Evolutionary conservation across 202 grass and related monocot genomes (phyloP).

Genomic region (Brachypodium distachyon): DNA sequence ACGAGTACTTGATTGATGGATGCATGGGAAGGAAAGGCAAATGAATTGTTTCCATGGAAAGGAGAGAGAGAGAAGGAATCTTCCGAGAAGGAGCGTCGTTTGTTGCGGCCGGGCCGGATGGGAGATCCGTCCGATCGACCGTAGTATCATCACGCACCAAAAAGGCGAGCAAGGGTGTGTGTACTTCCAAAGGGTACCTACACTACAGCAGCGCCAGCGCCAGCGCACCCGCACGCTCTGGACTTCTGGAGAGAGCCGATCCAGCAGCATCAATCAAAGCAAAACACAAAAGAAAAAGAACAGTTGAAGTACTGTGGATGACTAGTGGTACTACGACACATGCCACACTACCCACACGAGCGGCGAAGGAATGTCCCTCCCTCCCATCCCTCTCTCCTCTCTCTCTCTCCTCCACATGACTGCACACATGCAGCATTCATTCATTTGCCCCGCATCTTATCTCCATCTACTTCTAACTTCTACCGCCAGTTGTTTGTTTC

Average conservation of each 20-base stretch:
- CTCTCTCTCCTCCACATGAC: not conserved
- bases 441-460: not conserved
- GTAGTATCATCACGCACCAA: not conserved
- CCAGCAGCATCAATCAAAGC: too few species aligned
- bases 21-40: too few species aligned
- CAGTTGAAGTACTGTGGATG: too few species aligned
- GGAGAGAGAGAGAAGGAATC: not conserved
- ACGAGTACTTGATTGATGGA: too few species aligned
- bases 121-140: not conserved
- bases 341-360: not conserved
- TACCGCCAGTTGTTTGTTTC: not conserved
- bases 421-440: not conserved
- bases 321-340: too few species aligned
- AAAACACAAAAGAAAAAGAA: too few species aligned
- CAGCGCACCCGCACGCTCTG: too few species aligned
- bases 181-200: not conserved
- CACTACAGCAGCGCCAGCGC: not conserved
- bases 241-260: too few species aligned
- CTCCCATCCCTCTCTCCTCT: not conserved
- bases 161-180: not conserved
- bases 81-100: not conserved
- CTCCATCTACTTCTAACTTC: not conserved
- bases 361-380: not conserved
- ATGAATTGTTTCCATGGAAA: not conserved
- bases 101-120: too few species aligned